Percentiles rank a stretch among this genome's conserved stretches.
Conservation (phyloP, 2,329 filamentous ascomycete species). For the Cytospora schulzeri region DNA sequence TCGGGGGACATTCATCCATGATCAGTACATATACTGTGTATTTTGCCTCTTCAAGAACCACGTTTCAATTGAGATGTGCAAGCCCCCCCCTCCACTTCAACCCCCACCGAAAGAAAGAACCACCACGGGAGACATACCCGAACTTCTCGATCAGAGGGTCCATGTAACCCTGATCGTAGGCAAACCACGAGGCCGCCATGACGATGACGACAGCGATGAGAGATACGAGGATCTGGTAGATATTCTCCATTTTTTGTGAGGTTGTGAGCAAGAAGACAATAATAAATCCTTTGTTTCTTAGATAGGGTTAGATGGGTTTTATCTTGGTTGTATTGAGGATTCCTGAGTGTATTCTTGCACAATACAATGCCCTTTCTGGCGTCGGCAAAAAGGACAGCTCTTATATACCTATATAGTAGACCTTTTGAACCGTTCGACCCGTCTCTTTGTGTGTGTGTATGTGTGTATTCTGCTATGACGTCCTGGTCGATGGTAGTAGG, state of each 20-base stretch:
- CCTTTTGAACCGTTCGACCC: not conserved
- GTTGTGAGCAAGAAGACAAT: not conserved
- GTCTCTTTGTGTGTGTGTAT: no score
- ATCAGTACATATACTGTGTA: not conserved
- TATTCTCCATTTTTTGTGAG: conserved; percentile 23
- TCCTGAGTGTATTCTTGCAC: not conserved
- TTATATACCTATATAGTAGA: not conserved
- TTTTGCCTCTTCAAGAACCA: not conserved
- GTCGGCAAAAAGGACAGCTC: no score
- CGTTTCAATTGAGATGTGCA: not conserved
- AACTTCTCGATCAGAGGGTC: conserved; percentile 43
- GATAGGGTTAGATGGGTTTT: not conserved
- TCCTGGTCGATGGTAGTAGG: not conserved
- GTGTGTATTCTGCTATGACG: conserved; percentile 16
- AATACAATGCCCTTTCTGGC: not conserved
- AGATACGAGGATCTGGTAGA: conserved; percentile 32
- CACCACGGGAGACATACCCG: conserved; percentile 30
- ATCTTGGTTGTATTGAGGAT: no score
- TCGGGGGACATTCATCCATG: not conserved
- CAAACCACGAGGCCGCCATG: conserved; percentile 37
- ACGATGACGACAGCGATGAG: conserved; percentile 35
- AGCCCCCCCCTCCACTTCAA: not conserved
- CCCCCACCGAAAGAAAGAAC: not conserved
- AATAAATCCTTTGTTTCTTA: not conserved
- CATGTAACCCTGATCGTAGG: conserved; percentile 42